phyloP scores from a whole-genome alignment of 1,284 basidiomycete species.

The Apiotrichum sp. region DNA sequence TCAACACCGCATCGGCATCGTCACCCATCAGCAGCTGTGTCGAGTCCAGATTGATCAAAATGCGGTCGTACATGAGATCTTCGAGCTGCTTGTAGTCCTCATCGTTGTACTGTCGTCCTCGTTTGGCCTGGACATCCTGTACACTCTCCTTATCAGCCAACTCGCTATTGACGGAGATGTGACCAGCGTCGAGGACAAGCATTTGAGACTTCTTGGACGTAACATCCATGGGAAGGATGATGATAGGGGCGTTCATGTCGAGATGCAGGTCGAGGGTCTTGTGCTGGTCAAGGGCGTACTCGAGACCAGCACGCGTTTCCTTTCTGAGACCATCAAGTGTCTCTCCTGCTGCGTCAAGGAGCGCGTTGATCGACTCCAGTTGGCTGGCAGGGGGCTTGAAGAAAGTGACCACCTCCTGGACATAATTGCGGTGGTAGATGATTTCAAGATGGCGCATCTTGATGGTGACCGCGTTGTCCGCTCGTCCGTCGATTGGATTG shows the following conservation, averaged over 20 bases:
- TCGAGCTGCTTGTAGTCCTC: constrained; percentile 86
- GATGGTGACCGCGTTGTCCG: constrained; percentile 84
- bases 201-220: constrained; percentile 73
- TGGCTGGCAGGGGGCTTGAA: constrained; percentile 93
- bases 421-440: constrained; percentile 90
- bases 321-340: constrained; percentile 92
- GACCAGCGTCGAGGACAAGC: constrained; percentile 92
- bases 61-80: constrained; percentile 93
- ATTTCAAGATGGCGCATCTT: constrained; percentile 97
- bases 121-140: constrained; percentile 74
- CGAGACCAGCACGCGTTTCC: constrained; percentile 90
- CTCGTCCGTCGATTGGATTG: constrained; percentile 85
- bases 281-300: constrained; percentile 67
- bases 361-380: constrained; percentile 86
- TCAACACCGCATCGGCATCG: constrained; percentile 72
- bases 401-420: constrained; percentile 88
- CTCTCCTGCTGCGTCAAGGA: constrained; percentile 83
- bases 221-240: constrained; percentile 92
- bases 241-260: constrained; percentile 95
- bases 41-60: constrained; percentile 75
- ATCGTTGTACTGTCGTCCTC: constrained; percentile 77
- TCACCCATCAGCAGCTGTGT: constrained; percentile 92
- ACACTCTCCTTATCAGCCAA: constrained; percentile 79
- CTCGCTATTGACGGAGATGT: constrained; percentile 87
- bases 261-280: constrained; percentile 86